Evolutionary conservation across 148 eudicot genomes (phyloP), one percentile per base, ranked within the genome.

Genomic region (Silene conica): DNA sequence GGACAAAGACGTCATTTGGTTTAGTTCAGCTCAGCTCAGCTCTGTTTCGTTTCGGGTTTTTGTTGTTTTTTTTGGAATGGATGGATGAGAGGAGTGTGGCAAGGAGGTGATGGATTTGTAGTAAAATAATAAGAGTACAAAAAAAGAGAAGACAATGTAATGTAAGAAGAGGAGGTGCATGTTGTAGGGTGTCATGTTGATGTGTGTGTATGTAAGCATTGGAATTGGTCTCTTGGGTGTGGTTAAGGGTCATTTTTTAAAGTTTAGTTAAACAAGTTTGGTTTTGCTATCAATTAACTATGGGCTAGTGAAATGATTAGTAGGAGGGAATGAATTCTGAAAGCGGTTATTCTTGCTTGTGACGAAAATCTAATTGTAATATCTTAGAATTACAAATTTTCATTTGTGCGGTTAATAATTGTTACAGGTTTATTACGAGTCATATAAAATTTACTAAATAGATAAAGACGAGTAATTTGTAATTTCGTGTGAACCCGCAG

Each of bases 161-260:
- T n/a, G n/a, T n/a, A n/a, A n/a, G n/a, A n/a, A n/a, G n/a, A n/a
- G 28, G 28, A 26, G 70, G 21, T 71, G 26, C 46, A 46, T 67
- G 76, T 21, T 61, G 65, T 50, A 46, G 57, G 66, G 22, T 23
- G 60, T 38, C 62, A 64, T 41, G 59, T 59, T 43, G 62, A 28
- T 48, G 15, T 20, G 50, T 19, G 3, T 1, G 25, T 13, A 28
- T 26, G 28, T 26, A 26, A 2, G 28, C 1, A 1, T 26, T 26
- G 50, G 45, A 19, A 26, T 26, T 77, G 82, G 87, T 2, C 89
- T 86, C 73, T 86, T 86, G 83, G 82, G 59, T 8, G 68, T 25
- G 38, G 77, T 66, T 69, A 86, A 86, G 73, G 85, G 89, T 67
- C 87, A 55, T 56, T 63, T 73, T 73, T 59, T 14, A 1, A n/a